phyloP scores from a whole-genome alignment of 2,329 filamentous ascomycete genomes.

The Emericellopsis cladophorae region DNA sequence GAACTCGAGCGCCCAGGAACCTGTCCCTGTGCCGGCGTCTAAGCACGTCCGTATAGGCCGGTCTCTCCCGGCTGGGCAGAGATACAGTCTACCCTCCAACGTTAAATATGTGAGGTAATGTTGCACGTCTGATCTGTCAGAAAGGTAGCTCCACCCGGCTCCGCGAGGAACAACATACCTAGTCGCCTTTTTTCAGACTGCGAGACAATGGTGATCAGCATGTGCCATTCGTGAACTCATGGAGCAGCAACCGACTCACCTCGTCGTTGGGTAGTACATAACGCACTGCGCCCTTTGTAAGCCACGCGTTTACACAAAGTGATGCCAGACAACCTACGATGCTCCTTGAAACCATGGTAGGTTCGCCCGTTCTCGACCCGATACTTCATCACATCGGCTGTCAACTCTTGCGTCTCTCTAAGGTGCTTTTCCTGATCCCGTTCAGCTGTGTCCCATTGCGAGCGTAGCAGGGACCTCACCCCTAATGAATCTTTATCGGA shows the following conservation, averaged over 20 bases:
- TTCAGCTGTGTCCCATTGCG: too few species aligned
- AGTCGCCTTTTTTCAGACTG: background rate
- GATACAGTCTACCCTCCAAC: constrained; percentile 14
- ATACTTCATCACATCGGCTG: constrained; percentile 14
- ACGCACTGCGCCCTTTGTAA: constrained; percentile 8
- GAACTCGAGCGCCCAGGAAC: constrained; percentile 13
- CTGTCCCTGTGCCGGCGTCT: constrained; percentile 17
- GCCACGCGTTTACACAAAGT: background rate
- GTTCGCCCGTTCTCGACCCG: constrained; percentile 25
- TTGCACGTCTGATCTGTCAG: constrained; percentile 14
- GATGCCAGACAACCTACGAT: background rate
- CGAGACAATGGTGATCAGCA: background rate
- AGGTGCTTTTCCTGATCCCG: too few species aligned
- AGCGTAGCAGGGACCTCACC: too few species aligned
- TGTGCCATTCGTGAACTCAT: background rate
- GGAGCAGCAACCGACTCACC: background rate
- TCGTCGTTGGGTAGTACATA: constrained; percentile 1
- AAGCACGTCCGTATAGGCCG: constrained; percentile 12
- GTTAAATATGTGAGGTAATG: constrained; percentile 21
- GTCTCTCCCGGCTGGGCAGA: constrained; percentile 11
- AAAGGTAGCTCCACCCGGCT: background rate
- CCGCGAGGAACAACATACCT: background rate
- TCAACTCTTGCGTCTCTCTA: too few species aligned
- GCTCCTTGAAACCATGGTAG: constrained; percentile 19
- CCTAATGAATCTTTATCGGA: too few species aligned